These are phyloP conservation scores for Phytopythium delawarense DNA, from an alignment of 352 stramenopile genomes.

Conservation along the genomic window DNA sequence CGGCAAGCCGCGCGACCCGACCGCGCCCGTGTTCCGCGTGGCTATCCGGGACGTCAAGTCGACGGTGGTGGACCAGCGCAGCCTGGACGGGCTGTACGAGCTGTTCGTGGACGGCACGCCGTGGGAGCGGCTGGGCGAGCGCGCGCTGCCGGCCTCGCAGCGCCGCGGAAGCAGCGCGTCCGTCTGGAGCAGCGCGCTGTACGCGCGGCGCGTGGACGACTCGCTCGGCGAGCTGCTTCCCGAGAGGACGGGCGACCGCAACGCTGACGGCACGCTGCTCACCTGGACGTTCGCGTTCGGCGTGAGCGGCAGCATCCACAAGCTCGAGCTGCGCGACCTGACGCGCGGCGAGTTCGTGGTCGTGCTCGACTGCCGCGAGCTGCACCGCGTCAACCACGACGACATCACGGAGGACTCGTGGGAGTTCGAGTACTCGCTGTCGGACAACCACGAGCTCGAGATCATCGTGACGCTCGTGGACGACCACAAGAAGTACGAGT, in stretches of 20 bases:
- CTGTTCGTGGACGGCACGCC: conserved; percentile 52
- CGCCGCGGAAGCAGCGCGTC: conserved; percentile 21
- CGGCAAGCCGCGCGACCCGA: not conserved
- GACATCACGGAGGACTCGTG: conserved; percentile 63
- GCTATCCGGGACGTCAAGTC: conserved; percentile 72
- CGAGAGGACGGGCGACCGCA: conserved; percentile 31
- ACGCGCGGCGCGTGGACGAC: conserved; percentile 65
- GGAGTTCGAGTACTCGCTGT: conserved; percentile 70
- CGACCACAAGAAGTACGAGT: conserved; percentile 64
- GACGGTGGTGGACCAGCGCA: conserved; percentile 64
- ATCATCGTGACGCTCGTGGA: conserved; percentile 62
- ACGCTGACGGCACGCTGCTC: conserved; percentile 36
- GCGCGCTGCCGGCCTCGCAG: conserved; percentile 30
- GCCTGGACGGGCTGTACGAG: conserved; percentile 68
- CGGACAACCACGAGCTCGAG: conserved; percentile 65
- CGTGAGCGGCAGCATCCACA: conserved; percentile 66
- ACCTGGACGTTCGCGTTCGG: conserved; percentile 86
- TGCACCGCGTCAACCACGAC: conserved; percentile 53
- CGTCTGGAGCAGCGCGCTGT: conserved; percentile 80
- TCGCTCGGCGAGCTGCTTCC: conserved; percentile 37
- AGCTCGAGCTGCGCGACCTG: conserved; percentile 68
- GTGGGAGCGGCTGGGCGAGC: conserved; percentile 67
- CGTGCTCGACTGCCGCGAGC: conserved; percentile 62
- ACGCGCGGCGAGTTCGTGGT: conserved; percentile 71
- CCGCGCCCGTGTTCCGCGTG: conserved; percentile 40